These are phyloP conservation scores for Liquidambar formosana DNA, from an alignment of 164 flowering plant genomes.

Conservation along the genomic window DNA sequence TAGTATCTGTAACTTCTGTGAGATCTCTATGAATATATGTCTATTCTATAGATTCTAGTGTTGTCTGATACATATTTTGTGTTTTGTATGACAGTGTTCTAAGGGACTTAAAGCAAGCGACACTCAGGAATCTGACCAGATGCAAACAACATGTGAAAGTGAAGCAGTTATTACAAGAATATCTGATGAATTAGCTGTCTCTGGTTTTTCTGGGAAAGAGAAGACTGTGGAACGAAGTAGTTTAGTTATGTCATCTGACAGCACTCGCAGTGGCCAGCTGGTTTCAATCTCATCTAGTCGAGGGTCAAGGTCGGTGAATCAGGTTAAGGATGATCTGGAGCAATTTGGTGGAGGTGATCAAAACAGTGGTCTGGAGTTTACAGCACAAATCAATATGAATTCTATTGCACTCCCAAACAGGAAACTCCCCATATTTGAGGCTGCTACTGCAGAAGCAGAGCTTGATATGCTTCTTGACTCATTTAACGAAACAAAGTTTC, in stretches of 20 bases:
- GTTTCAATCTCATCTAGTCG: background rate
- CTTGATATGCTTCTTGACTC: constrained; percentile 79
- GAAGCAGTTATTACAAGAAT: constrained; percentile 8
- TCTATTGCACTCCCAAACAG: constrained; percentile 16
- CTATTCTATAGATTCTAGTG: background rate
- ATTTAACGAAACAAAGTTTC: constrained; percentile 35
- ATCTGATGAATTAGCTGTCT: background rate
- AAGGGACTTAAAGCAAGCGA: constrained; percentile 15
- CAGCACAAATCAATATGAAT: background rate
- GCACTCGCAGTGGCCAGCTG: background rate
- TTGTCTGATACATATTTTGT: background rate
- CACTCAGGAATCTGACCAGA: constrained; percentile 15
- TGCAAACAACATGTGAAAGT: constrained; percentile 11
- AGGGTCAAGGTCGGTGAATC: background rate
- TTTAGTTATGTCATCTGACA: background rate
- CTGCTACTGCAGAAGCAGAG: constrained; percentile 62
- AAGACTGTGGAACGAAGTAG: background rate
- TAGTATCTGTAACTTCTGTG: too few relatives aligned
- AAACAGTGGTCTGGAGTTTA: constrained; percentile 17
- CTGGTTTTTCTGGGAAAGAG: constrained; percentile 10
- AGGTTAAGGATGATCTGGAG: constrained; percentile 3
- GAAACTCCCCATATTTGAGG: constrained; percentile 36
- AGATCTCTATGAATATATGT: background rate
- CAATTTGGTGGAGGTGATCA: constrained; percentile 9
- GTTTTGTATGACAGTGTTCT: constrained; percentile 5